Evolutionary conservation across 331 rosid genomes (phyloP).

Genomic region (Stylosanthes scabra): DNA sequence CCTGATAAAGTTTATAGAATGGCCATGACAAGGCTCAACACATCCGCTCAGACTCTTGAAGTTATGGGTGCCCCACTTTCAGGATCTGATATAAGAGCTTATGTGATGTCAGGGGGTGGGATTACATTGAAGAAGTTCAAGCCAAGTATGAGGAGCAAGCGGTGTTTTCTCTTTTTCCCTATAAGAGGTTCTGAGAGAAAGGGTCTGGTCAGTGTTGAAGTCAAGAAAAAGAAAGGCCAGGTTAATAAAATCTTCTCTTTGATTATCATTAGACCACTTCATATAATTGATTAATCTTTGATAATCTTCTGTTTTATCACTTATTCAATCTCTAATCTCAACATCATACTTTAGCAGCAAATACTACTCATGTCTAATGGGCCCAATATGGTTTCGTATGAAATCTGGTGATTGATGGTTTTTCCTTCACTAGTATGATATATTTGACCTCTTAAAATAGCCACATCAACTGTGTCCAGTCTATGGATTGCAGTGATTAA

Average conservation of each 20-base stretch:
- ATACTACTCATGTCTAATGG: conserved; percentile 2
- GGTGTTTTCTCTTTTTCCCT: conserved; percentile 97
- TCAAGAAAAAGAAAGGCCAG: conserved; percentile 94
- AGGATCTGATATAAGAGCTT: conserved; percentile 95
- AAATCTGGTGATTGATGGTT: conserved; percentile 27
- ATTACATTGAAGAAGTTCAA: conserved; percentile 76
- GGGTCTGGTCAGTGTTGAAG: conserved; percentile 94
- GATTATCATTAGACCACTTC: conserved; percentile 8
- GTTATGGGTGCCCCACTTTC: conserved; percentile 99
- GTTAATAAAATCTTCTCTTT: conserved; percentile 37
- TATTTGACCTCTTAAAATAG: conserved; percentile 10
- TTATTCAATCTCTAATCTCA: conserved; percentile 17
- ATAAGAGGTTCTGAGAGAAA: conserved; percentile 87
- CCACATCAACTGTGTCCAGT: neutral
- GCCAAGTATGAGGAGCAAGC: conserved; percentile 72
- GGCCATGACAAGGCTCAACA: conserved; percentile 93
- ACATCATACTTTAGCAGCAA: conserved; percentile 20
- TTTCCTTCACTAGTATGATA: conserved; percentile 16
- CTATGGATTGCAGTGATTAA: neutral
- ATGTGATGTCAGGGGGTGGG: conserved; percentile 97
- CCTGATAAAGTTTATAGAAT: conserved; percentile 96
- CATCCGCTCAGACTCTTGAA: conserved; percentile 97
- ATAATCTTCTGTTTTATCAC: conserved; percentile 2
- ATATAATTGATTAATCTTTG: conserved; percentile 12
- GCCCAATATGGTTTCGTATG: conserved; percentile 25